A percentile compares a stretch with the other conserved stretches of the same genome.
These are phyloP conservation scores for Colletotrichum noveboracense DNA, from an alignment of 2,329 filamentous ascomycete species.

Conservation along the genomic window DNA sequence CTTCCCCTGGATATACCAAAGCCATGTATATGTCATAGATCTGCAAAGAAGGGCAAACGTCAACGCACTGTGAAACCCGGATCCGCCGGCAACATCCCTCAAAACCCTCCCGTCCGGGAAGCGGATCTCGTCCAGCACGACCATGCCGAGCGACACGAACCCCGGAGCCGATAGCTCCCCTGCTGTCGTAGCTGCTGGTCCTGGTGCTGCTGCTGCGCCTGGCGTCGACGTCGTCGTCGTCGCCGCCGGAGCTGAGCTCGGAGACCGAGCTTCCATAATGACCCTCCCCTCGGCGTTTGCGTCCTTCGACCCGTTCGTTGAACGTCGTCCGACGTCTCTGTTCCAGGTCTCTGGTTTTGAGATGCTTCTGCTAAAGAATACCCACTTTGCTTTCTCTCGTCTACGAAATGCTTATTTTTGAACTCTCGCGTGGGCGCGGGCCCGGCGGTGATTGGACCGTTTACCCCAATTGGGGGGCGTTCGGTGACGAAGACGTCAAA, in stretches of 20 bases:
- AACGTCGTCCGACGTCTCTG: not conserved
- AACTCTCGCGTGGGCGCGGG: not conserved
- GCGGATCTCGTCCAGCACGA: constrained; percentile 12
- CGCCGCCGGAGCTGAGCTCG: not conserved
- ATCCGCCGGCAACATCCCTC: constrained; percentile 1
- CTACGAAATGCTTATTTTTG: not conserved
- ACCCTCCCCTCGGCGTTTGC: not conserved
- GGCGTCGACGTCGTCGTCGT: not conserved
- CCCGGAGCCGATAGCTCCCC: not conserved
- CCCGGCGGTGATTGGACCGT: not conserved
- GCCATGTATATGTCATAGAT: not conserved
- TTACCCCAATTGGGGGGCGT: not conserved
- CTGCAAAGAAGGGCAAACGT: not conserved
- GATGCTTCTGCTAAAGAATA: not conserved
- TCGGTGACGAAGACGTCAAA: not conserved
- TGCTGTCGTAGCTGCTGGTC: not conserved
- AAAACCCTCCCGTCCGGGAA: constrained; percentile 1
- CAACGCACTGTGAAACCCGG: constrained; percentile 5
- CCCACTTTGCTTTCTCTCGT: not conserved
- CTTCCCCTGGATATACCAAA: not conserved
- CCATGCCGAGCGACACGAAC: constrained; percentile 16
- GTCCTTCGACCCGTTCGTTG: not conserved
- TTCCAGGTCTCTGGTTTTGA: not conserved
- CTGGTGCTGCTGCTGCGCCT: not conserved
- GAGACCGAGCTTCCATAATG: not conserved